Evolutionary conservation across 306 rosid genomes (phyloP), one percentile per base, ranked within the genome.

Genomic region (Rubus idaeus): DNA sequence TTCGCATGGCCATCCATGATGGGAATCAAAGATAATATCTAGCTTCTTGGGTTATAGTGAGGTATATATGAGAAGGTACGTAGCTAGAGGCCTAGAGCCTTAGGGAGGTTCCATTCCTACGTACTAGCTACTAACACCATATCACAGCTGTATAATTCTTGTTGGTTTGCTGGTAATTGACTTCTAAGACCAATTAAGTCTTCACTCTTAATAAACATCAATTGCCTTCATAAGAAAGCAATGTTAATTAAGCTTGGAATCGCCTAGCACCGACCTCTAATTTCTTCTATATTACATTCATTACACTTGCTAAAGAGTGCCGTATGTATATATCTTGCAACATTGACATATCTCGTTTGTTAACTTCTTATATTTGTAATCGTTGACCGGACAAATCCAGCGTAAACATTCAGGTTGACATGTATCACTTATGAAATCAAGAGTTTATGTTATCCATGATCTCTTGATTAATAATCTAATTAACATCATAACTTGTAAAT

Each of bases 101-200:
- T 1, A 12, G 42, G 2, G n/a, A 26, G 42, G 42, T 63, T 63
- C 69, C 46, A 39, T 39, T 39, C 69, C 68, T 16, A 23, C 26
- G 26, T 30, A 39, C 5, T 20, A n/a, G n/a, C n/a, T n/a, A n/a
- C n/a, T n/a, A n/a, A 55, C 45, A 71, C 12, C 23, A 51, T 53
- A 40, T 55, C 76, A n/a, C 76, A 73, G 52, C 68, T 57, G 56
- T 73, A 39, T 42, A 39, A 7, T 6, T 8, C 12, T 58, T 60
- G 69, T 26, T 58, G 45, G 46, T 45, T 45, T 16, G 57, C 26
- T 58, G 50, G 44, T 45, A 45, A 57, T 57, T 16, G 68, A 39
- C 55, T n/a, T 45, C 2, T 45, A 5, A 14, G 9, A 7, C 56
- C 8, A n/a, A 7, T 64, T 3, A 14, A 16, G 53, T 73, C 56